Evolutionary conservation across 2,329 filamentous ascomycete species (phyloP), one percentile per base, ranked within the genome.

Genomic region (Parascedosporium putredinis): DNA sequence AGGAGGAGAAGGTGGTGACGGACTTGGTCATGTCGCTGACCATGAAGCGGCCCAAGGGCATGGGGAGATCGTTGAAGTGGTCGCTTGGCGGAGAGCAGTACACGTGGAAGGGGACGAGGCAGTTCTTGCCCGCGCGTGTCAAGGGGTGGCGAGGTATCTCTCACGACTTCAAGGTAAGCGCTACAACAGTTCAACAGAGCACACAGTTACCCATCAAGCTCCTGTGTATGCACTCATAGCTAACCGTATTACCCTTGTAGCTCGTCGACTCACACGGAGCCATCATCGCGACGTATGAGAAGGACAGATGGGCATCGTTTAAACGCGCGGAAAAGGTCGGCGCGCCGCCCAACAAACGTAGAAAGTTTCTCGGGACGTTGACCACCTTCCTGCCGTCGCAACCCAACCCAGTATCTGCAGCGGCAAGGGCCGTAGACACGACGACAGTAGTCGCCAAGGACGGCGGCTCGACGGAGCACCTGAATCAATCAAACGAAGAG

Each of bases 91-190:
- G 45, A 12, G n/a, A 23, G 9, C 27, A 47, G 29, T 47, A 47
- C 14, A 23, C 16, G 7, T 47, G 45, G 45, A 47, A 47, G 29
- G 45, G 45, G 12, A 47, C 45, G 29, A 47, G 45, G 29, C 33
- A 6, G n/a, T 47, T 47, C 25, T 29, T 47, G 2, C 45, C 45
- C 8, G 29, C 22, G 5, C 6, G 16, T 3, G 29, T 23, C 16
- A 47, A 47, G 45, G 22, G 22, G 25, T 8, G 10, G 6, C 33
- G 36, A 16, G 45, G 45, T 2, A 16, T 47, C 12, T 47, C 45
- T 33, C 45, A 33, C 6, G 45, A 47, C 20, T 47, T 47, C 45
- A 47, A 47, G 29, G 45, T 47, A 47, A n/a, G n/a, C 27, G 45
- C 22, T 33, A 18, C n/a, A n/a, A n/a, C n/a, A n/a, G n/a, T n/a